Base-by-base conservation (phyloP, 257 asterid species). In the Scutellaria baicalensis region DNA sequence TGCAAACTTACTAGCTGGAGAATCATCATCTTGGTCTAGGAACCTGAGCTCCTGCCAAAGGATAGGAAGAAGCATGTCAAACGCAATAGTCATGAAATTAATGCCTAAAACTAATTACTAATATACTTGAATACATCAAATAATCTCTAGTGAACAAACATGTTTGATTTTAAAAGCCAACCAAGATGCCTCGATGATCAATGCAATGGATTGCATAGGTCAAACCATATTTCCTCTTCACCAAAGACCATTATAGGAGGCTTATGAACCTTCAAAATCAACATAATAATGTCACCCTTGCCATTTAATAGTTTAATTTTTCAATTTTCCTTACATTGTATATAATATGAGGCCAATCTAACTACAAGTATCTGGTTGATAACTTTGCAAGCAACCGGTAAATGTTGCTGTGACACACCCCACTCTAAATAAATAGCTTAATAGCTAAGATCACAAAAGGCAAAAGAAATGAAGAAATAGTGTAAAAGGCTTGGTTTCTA, bases 11-110 rank as follows among this genome's bases (percentile, higher is more conserved):
- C 97, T 89, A 63, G 75, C 76, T 58, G 93, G 86, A 51, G 90
- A 59, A 73, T 72, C 59, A 12, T 80, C 82, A 35, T 88, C 97
- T 80, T 87, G 86, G 35, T 85, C 95, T 69, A 93, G 78, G 77
- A 93, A 90, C 61, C 80, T 80, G 45, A 93, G 90, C 33, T 88
- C 97, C 97, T 93, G 85, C 64, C 51, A 59, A 21, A 69, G 69
- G 56, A 77, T 10, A 55, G 3, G 6, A 39, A 35, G 16, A 27
- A 57, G 23, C 62, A 63, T 27, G 71, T 79, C 66, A 77, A 61
- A 70, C 42, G 40, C 40, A 76, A 23, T 6, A 17, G 64, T 12
- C 73, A 58, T 39, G 17, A 44, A 58, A 44, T 68, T 20, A 27
- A 48, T 17, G 66, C 52, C 40, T 49, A 74, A 20, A 67, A 49